phyloP scores from a whole-genome alignment of 768 basidiomycete species.

The Pleurotus pulmonarius region DNA sequence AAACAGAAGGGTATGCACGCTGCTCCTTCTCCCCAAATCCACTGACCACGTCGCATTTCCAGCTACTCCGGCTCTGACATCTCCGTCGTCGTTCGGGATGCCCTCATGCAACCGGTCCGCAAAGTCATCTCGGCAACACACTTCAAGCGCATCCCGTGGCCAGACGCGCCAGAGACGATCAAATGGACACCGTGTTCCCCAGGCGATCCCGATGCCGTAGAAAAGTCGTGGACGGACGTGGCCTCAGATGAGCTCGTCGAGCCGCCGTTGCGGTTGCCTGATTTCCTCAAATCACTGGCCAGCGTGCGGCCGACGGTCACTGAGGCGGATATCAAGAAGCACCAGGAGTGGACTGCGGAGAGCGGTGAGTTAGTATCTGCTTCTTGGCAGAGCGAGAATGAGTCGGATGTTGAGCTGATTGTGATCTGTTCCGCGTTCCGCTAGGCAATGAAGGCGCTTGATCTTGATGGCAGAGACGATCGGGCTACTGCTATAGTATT shows the following conservation, averaged over 20 bases:
- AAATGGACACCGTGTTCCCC: slow-evolving; percentile 98
- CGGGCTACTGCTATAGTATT: too few species aligned
- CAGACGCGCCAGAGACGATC: slow-evolving; percentile 18
- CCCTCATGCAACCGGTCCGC: slow-evolving; percentile 97
- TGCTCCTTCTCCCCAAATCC: too few species aligned
- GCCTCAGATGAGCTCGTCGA: slow-evolving; percentile 88
- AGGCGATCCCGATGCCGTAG: slow-evolving; percentile 78
- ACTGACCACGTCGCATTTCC: neutral
- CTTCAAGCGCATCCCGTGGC: slow-evolving; percentile 61
- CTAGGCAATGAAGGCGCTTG: too few species aligned
- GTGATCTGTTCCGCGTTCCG: too few species aligned
- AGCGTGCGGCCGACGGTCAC: slow-evolving; percentile 86
- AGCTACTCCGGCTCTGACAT: slow-evolving; percentile 92
- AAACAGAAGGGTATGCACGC: slow-evolving; percentile 64
- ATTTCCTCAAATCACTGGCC: slow-evolving; percentile 80
- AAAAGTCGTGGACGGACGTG: slow-evolving; percentile 88
- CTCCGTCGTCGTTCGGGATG: slow-evolving; percentile 90
- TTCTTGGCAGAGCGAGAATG: too few species aligned
- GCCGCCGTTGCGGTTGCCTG: slow-evolving; percentile 70
- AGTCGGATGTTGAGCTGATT: too few species aligned
- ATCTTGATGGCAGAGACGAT: too few species aligned
- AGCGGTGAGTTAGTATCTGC: slow-evolving; percentile 50
- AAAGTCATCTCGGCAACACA: slow-evolving; percentile 96
- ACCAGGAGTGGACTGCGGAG: slow-evolving; percentile 83
- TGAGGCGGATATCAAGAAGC: slow-evolving; percentile 78